These are phyloP conservation scores for Bryum argenteum DNA, from an alignment of 225 moss, liverwort and hornwort genomes.

Conservation along the genomic window DNA sequence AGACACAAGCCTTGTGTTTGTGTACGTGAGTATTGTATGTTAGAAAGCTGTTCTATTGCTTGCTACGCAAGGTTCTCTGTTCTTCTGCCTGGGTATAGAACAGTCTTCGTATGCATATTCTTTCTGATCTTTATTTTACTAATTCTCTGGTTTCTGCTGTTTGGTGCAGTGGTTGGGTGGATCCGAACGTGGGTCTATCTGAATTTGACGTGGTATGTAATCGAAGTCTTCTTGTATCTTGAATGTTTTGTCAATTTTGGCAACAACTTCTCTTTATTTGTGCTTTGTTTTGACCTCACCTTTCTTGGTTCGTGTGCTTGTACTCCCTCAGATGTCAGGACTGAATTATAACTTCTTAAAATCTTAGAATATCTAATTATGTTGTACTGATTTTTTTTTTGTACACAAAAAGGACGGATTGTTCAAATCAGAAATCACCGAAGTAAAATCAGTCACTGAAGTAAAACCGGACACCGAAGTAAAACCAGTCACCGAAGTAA, in stretches of 20 bases:
- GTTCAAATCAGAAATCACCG: not conserved
- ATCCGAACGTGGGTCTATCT: slow-evolving; percentile 72
- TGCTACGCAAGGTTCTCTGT: not conserved
- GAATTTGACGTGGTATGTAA: slow-evolving; percentile 85
- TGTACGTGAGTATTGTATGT: not conserved
- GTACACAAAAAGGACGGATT: not conserved
- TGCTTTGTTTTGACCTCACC: slow-evolving; percentile 5
- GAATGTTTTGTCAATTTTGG: slow-evolving; percentile 5
- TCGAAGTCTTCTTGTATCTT: slow-evolving; percentile 11
- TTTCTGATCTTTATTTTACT: slow-evolving; percentile 1
- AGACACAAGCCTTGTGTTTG: slow-evolving; percentile 8
- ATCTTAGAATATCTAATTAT: not conserved
- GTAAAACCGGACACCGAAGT: not conserved
- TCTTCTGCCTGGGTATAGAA: not conserved
- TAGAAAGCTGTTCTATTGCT: not conserved
- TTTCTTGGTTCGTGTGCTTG: slow-evolving; percentile 3
- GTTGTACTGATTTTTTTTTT: too few relatives aligned
- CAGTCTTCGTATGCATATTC: slow-evolving; percentile 1
- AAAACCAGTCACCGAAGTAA: not conserved
- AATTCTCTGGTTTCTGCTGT: slow-evolving; percentile 23
- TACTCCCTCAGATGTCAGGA: not conserved
- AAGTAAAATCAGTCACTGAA: not conserved
- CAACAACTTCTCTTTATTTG: not conserved
- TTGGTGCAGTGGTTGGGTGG: slow-evolving; percentile 97
- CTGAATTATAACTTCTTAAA: not conserved